A percentile compares a stretch with the other conserved stretches of the same genome.
Conservation (phyloP, 2,329 filamentous ascomycete genomes). For the Penicillium polonicum region DNA sequence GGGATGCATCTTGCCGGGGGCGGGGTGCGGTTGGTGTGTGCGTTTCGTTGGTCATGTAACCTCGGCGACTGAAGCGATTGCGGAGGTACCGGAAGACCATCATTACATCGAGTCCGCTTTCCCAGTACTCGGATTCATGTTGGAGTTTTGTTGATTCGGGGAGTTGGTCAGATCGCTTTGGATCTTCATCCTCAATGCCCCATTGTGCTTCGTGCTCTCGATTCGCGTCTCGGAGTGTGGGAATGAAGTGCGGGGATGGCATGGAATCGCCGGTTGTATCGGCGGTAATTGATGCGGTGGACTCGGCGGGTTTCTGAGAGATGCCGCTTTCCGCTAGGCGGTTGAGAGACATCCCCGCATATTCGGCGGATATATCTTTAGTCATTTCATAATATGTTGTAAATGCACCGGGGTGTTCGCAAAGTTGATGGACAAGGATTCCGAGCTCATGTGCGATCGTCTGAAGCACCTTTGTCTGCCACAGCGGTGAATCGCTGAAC, state of each 20-base stretch:
- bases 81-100: slow-evolving; percentile 88
- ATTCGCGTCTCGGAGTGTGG: slow-evolving; percentile 46
- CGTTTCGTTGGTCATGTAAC: slow-evolving; percentile 30
- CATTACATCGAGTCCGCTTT: slow-evolving; percentile 83
- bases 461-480: slow-evolving; percentile 71
- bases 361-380: slow-evolving; percentile 63
- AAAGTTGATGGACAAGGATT: slow-evolving; percentile 75
- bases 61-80: slow-evolving; percentile 65
- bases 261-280: slow-evolving; percentile 29
- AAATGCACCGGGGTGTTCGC: slow-evolving; percentile 85
- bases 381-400: slow-evolving; percentile 71
- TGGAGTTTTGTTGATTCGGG: slow-evolving; percentile 48
- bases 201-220: slow-evolving; percentile 58
- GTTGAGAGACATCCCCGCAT: slow-evolving; percentile 69
- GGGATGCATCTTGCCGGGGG: slow-evolving; percentile 63
- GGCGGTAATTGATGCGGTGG: slow-evolving; percentile 8
- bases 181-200: slow-evolving; percentile 64
- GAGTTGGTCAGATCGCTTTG: slow-evolving; percentile 26
- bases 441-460: slow-evolving; percentile 85
- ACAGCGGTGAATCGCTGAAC: slow-evolving; percentile 30
- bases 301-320: slow-evolving; percentile 10
- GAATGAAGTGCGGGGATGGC: slow-evolving; percentile 49
- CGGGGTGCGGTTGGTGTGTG: slow-evolving; percentile 37
- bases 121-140: slow-evolving; percentile 76
- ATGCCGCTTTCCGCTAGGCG: slow-evolving; percentile 28